These are phyloP conservation scores for Phyllosticta capitalensis DNA, from an alignment of 2,329 filamentous ascomycete genomes.

Conservation along the genomic window DNA sequence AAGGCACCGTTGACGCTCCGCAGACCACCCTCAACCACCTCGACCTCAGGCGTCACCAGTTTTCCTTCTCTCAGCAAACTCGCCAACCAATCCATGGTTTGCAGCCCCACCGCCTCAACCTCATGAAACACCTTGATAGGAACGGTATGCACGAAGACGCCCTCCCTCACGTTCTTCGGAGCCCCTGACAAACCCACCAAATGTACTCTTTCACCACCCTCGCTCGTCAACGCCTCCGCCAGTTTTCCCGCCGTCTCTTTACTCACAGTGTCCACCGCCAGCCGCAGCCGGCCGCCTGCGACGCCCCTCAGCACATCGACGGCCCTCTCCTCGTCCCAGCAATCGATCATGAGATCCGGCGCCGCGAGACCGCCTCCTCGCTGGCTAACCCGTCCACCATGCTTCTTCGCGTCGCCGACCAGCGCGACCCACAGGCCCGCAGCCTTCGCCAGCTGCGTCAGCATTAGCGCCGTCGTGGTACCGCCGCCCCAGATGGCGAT, in stretches of 20 bases:
- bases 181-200: conserved; percentile 59
- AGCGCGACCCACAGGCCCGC: conserved; percentile 56
- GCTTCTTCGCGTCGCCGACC: conserved; percentile 57
- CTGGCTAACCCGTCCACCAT: conserved; percentile 29
- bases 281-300: not conserved
- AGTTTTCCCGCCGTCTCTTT: conserved; percentile 2
- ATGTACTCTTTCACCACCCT: conserved; percentile 35
- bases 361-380: not conserved
- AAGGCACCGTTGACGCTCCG: conserved; percentile 57
- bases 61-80: conserved; percentile 45
- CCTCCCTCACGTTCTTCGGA: conserved; percentile 46
- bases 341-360: conserved; percentile 3
- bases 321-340: not conserved
- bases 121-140: conserved; percentile 72
- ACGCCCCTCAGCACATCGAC: conserved; percentile 2
- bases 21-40: conserved; percentile 55
- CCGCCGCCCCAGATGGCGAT: conserved; percentile 60
- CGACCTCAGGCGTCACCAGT: conserved; percentile 54
- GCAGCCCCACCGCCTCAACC: conserved; percentile 52
- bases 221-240: not conserved
- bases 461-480: conserved; percentile 58
- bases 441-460: conserved; percentile 58
- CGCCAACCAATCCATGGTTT: conserved; percentile 58
- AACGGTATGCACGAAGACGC: conserved; percentile 52
- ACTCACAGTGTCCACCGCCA: not conserved